Base-by-base conservation (phyloP, 768 basidiomycete genomes). In the Rickenella mellea region DNA sequence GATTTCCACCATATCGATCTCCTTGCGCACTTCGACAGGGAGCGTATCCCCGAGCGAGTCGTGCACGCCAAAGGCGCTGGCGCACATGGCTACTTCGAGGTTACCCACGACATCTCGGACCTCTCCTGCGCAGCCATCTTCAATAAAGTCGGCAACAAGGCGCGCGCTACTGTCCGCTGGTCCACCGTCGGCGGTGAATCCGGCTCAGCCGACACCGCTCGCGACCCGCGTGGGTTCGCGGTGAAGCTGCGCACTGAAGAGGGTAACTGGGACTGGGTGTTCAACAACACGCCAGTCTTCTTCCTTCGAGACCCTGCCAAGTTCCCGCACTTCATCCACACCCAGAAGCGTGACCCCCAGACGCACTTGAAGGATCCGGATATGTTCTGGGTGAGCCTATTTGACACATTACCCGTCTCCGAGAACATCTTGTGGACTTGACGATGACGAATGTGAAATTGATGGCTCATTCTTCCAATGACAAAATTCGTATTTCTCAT, bases 261-360 rank as follows among this genome's bases (percentile, higher is more conserved):
- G 60, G 94, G 94, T 15, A 93, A 88, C 69, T 77, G 78, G 62
- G 92, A 96, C 59, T 85, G 85, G 73, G 92, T 92, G 54, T 76
- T 83, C 78, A 88, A 90, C 67, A 90, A 91, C 68, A 89, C 86
- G 11, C 89, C 92, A 36, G 73, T 93, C 50, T 91, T 92, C 77
- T 84, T 89, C 69, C 77, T 96, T 60, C 76, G 81, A 51, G 80
- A 93, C 59, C 77, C 85, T 11, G 74, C 83, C 63, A 82, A 90
- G 63, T 96, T 94, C 73, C 81, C 87, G 33, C 88, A 96, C 67
- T 82, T 96, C 63, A 87, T 94, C 52, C 93, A 97, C 68, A 89
- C 89, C 22, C 85, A 88, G 58, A 92, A 92, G 69, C 77, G 84
- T 49, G 75, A 89, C 60, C 93, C 93, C 12, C 86, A 89, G 57